Conservation (phyloP, 2,329 filamentous ascomycete species). For the Diaporthe australafricana region DNA sequence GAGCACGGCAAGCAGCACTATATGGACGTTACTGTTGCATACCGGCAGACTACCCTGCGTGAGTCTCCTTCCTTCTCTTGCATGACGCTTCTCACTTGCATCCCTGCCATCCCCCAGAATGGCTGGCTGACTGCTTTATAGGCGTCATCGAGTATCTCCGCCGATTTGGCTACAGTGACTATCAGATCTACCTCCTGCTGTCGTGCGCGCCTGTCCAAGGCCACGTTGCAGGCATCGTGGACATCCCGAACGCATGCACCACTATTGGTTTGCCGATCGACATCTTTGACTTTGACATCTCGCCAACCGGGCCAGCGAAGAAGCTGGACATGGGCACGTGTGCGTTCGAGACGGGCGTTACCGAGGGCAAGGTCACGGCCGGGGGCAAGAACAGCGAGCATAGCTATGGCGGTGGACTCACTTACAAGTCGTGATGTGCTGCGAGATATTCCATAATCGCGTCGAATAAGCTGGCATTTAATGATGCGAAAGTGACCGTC, state of each 20-base stretch:
- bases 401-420: constrained; percentile 64
- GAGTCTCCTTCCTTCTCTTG: constrained; percentile 39
- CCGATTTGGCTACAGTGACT: constrained; percentile 76
- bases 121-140: constrained; percentile 34
- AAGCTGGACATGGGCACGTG: constrained; percentile 76
- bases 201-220: constrained; percentile 90
- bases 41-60: constrained; percentile 81
- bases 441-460: not conserved
- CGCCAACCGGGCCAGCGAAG: constrained; percentile 68
- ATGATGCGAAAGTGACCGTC: not conserved
- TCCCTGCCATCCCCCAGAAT: not conserved
- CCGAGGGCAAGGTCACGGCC: constrained; percentile 55
- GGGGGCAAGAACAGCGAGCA: constrained; percentile 60
- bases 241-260: constrained; percentile 92
- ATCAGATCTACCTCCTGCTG: constrained; percentile 88
- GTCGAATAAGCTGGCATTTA: not conserved
- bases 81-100: constrained; percentile 22
- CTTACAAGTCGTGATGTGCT: constrained; percentile 51
- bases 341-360: constrained; percentile 68
- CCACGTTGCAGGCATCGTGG: constrained; percentile 88
- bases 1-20: constrained; percentile 91
- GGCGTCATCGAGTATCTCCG: constrained; percentile 83
- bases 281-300: constrained; percentile 95
- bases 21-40: constrained; percentile 87
- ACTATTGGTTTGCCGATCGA: constrained; percentile 91